Evolutionary conservation across 768 basidiomycete genomes (phyloP), one percentile per base, ranked within the genome.

Genomic region (Agaricus blazei): DNA sequence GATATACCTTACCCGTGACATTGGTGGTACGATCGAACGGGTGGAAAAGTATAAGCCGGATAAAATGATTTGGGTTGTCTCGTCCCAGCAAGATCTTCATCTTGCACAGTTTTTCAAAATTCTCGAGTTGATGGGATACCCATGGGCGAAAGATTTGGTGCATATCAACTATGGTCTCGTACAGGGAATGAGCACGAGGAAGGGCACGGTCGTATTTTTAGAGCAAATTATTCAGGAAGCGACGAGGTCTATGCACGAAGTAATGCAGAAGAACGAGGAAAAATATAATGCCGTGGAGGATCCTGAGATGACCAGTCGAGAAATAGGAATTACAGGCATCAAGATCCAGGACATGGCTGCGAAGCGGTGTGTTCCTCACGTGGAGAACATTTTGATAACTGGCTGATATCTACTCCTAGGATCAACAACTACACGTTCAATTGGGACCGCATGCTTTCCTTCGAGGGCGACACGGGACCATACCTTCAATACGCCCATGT

Each of bases 341-440:
- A 98, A 98, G 76, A 94, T 99, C 57, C 97, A 99, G 70, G 94
- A 97, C 67, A 94, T 96, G 93, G 81, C 88, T 42, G 93, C 92
- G 12, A 96, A 93, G 69, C 77, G 93, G 93, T 93, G 60, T 44
- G 82, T 53, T 29, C 9, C 38, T 34, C 37, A 34, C 58, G 54
- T 38, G 24, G 5, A 19, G 5, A 34, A 26, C 27, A 29, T 15
- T 23, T 24, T 34, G 7, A 4, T 11, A 34, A 34, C 11, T 34
- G 15, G 43, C 34, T 36, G 4, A 54, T 23, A 3, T 14, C 12
- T 6, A 15, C 36, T 34, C 57, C 26, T 42, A 96, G 94, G 58
- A 89, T 97, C 67, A 95, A 94, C 72, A 93, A 97, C 74, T 98
- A 98, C 73, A 87, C 81, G 1, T 99, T 97, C 73, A 90, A 93